phyloP scores from a whole-genome alignment of 2,329 filamentous ascomycete species.

The Hypoxylon sp. region DNA sequence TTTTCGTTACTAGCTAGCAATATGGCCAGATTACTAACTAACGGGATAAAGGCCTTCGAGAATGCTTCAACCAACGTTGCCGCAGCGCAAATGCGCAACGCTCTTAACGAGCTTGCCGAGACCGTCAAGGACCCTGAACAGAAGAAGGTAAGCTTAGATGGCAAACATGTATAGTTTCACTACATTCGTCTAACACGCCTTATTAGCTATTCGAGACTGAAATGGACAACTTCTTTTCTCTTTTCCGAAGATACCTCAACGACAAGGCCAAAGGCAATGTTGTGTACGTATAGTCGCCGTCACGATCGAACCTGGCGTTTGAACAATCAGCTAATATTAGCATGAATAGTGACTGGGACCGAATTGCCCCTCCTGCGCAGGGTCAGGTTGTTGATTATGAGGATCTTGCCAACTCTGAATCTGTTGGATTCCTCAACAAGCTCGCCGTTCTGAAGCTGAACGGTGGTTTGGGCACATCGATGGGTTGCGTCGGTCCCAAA shows the following conservation, averaged over 20 bases:
- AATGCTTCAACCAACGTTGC: conserved; percentile 99
- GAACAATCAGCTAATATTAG: conserved; percentile 44
- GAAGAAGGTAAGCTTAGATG: conserved; percentile 79
- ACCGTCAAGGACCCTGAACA: conserved; percentile 84
- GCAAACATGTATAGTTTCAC: background rate
- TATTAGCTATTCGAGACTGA: conserved; percentile 92
- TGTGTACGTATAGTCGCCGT: conserved; percentile 68
- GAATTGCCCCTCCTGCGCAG: conserved; percentile 92
- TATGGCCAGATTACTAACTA: conserved; percentile 54
- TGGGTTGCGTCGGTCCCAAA: conserved; percentile 99
- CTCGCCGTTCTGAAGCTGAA: conserved; percentile 99
- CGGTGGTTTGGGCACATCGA: conserved; percentile 98
- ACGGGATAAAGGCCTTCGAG: conserved; percentile 86
- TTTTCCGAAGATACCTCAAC: conserved; percentile 98
- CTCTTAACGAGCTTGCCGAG: conserved; percentile 92
- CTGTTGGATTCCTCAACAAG: conserved; percentile 95
- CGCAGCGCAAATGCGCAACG: conserved; percentile 98
- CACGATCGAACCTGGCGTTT: background rate
- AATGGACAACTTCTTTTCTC: conserved; percentile 99
- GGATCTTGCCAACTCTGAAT: conserved; percentile 88
- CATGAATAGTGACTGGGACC: conserved; percentile 85
- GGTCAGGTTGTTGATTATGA: conserved; percentile 97
- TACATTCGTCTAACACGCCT: conserved; percentile 35
- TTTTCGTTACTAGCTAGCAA: conserved; percentile 14
- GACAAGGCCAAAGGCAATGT: conserved; percentile 99